These are phyloP conservation scores for Nissolia schottii DNA, from an alignment of 306 rosid genomes.

Conservation along the genomic window DNA sequence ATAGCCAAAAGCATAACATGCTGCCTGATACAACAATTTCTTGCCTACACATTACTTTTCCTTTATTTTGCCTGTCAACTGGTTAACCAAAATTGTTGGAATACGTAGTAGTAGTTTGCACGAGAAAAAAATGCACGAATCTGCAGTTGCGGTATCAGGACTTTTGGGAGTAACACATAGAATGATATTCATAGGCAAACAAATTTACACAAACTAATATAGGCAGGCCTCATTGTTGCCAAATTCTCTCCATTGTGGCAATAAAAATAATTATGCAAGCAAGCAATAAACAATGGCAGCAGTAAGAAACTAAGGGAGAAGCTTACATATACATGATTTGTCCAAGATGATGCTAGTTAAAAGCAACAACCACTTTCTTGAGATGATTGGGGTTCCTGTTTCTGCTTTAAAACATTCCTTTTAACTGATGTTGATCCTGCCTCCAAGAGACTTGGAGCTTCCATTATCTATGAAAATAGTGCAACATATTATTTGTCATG, in stretches of 20 bases:
- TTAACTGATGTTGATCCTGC: conserved; percentile 76
- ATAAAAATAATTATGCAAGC: conserved; percentile 26
- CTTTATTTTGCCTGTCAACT: neutral
- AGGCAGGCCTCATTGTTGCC: conserved; percentile 30
- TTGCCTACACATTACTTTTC: neutral
- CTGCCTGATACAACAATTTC: neutral
- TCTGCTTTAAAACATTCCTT: conserved; percentile 71
- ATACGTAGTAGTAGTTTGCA: neutral
- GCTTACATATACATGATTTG: conserved; percentile 57
- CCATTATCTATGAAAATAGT: conserved; percentile 73
- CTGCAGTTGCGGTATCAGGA: conserved; percentile 1
- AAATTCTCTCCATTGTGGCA: conserved; percentile 23
- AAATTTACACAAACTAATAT: conserved; percentile 54
- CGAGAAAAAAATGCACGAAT: conserved; percentile 6
- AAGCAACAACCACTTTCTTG: conserved; percentile 59
- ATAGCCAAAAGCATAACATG: neutral
- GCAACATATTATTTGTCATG: conserved; percentile 12
- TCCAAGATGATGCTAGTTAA: conserved; percentile 30
- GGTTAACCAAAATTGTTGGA: neutral
- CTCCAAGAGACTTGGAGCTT: conserved; percentile 84
- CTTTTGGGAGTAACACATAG: conserved; percentile 17
- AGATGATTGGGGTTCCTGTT: conserved; percentile 55
- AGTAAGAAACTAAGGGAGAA: conserved; percentile 29
- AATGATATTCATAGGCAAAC: conserved; percentile 33
- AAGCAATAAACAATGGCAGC: conserved; percentile 25